Conservation (phyloP, 345 rosid genomes). For the Capsella bursapastoris region DNA sequence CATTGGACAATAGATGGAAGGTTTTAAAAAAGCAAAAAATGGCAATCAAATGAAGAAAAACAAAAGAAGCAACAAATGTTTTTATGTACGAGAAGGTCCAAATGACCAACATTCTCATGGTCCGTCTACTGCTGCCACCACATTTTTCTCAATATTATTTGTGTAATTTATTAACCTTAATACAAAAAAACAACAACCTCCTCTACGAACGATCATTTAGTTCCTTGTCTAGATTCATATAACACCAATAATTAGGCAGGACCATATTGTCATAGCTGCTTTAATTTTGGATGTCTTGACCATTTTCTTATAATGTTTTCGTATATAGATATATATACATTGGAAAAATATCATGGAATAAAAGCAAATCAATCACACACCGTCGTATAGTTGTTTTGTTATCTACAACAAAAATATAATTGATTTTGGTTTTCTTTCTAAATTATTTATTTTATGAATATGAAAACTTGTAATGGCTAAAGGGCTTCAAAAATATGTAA, state of each 20-base stretch:
- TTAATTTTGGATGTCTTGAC: conserved; percentile 14
- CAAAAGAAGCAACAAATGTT: conserved; percentile 20
- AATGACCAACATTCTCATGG: conserved; percentile 47
- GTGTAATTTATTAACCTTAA: background rate
- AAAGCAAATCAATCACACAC: no score
- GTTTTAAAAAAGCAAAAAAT: conserved; percentile 20
- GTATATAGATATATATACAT: background rate
- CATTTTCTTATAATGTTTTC: background rate
- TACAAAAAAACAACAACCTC: background rate
- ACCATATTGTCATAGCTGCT: conserved; percentile 13
- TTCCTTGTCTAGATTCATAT: conserved; percentile 13
- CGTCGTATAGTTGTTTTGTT: no score
- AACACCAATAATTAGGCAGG: conserved; percentile 13
- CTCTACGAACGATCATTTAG: conserved; percentile 12
- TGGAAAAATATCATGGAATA: background rate
- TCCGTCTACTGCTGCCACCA: conserved; percentile 22
- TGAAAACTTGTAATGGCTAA: no score
- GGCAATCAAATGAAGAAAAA: conserved; percentile 19
- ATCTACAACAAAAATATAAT: no score
- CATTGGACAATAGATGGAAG: conserved; percentile 10
- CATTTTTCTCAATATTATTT: conserved; percentile 15
- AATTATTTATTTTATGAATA: no score
- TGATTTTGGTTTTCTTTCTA: no score
- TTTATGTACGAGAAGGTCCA: conserved; percentile 29
- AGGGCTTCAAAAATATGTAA: no score